Conservation (phyloP, 176 grass and related monocot species). For the Phyllostachys edulis region DNA sequence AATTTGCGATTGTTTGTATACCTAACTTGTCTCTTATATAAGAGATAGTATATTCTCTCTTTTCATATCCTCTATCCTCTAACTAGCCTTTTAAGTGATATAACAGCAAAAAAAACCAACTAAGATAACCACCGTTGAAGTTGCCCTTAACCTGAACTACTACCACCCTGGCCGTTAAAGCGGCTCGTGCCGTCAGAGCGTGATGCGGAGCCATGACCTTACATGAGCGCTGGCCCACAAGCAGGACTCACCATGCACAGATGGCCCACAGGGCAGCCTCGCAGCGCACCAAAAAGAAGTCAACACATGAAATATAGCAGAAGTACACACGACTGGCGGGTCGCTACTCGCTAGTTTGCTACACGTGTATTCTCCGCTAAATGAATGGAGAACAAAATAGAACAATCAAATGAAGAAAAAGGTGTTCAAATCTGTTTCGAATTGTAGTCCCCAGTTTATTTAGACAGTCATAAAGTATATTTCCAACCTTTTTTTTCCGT, state of each 20-base stretch:
- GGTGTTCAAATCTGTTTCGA: too few species aligned
- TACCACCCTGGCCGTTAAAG: slow-evolving; percentile 27
- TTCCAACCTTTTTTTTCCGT: background rate
- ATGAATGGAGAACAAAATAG: background rate
- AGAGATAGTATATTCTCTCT: too few species aligned
- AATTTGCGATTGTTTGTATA: too few species aligned
- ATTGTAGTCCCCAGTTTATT: background rate
- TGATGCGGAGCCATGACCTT: background rate
- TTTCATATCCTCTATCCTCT: too few species aligned
- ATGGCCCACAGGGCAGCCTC: background rate
- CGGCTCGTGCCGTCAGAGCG: background rate
- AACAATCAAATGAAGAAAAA: background rate
- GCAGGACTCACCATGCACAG: background rate
- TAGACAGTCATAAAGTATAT: background rate
- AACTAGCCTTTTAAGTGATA: too few species aligned
- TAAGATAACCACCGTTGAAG: too few species aligned
- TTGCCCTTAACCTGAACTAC: too few species aligned
- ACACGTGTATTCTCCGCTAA: background rate
- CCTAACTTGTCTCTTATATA: too few species aligned
- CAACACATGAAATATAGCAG: slow-evolving; percentile 58
- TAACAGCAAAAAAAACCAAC: too few species aligned
- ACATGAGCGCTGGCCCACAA: background rate
- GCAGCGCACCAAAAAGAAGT: background rate
- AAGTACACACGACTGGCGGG: background rate
- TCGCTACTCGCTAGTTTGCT: background rate